phyloP scores from a whole-genome alignment of 2,329 filamentous ascomycete genomes.

The Colletotrichum sp. region DNA sequence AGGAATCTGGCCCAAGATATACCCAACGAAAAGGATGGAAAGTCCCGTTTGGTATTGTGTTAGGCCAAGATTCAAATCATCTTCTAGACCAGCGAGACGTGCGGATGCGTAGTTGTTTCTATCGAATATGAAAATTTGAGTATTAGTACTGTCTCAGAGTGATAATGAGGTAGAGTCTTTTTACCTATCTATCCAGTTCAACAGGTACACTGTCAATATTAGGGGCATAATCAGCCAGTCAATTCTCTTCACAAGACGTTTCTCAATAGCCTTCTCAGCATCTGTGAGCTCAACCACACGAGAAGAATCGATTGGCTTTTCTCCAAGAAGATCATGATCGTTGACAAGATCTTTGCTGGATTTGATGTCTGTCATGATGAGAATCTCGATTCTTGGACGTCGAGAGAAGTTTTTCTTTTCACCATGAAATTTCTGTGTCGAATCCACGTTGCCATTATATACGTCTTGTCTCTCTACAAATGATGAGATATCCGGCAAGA shows the following conservation, averaged over 20 bases:
- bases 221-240: conserved; percentile 6
- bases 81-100: conserved; percentile 6
- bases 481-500: background rate
- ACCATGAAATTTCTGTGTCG: background rate
- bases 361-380: background rate
- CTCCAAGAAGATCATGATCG: background rate
- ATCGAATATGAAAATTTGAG: background rate
- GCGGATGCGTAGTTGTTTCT: conserved; percentile 4
- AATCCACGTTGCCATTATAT: background rate
- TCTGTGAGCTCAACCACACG: background rate
- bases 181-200: conserved; percentile 9
- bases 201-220: background rate
- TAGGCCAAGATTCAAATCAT: conserved; percentile 32
- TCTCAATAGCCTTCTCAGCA: background rate
- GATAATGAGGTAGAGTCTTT: background rate
- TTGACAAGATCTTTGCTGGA: background rate
- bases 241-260: background rate
- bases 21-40: conserved; percentile 31
- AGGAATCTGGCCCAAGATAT: conserved; percentile 28
- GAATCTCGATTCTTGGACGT: no score
- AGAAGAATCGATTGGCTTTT: background rate
- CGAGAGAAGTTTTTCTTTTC: background rate
- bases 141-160: background rate
- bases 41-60: conserved; percentile 28
- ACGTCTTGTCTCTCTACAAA: background rate